Evolutionary conservation across 2,329 filamentous ascomycete species (phyloP), one percentile per base, ranked within the genome.

Genomic region (Elsinoe perseae): DNA sequence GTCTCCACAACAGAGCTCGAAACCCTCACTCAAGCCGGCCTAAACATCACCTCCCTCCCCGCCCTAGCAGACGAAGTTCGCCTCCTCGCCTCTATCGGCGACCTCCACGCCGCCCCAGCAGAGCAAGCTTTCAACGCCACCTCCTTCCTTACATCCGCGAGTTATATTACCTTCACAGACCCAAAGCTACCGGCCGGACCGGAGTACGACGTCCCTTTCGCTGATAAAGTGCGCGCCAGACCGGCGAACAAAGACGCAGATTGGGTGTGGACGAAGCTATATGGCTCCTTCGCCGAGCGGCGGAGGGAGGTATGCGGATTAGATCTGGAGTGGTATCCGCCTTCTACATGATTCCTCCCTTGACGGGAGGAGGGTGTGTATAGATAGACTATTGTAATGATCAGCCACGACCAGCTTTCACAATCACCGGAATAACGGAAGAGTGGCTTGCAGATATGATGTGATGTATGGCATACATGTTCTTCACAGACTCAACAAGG

Each of bases 291-390:
- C 63, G 72, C 75, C 46, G 72, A 76, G 60, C 70, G 69, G 61
- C 69, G 77, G 56, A 76, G 76, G 72, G 75, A 78, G 57, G 72
- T 78, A 50, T 80, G 77, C 64, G 77, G 76, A 50, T 65, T 80
- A 58, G 77, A 78, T 61, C 64, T 80, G 61, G 75, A 78, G 65
- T 76, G 72, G 67, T 34, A 46, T 48, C 28, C 38, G 20, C 48
- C 27, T 9, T 20, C 48, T n/a, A n/a, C n/a, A 21, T 52, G 18
- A 52, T 3, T 3, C 9, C 6, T 14, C 12, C n/a, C 12, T 36
- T 12, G 4, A 5, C 28, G 10, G 32, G 4, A 14, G 4, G 12
- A 36, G 32, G 32, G 32, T 4, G 32, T 4, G 5, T 48, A 28
- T 25, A 48, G 12, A 28, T 16, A 16, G 18, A 9, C 4, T 48